A percentile compares a stretch with the other conserved stretches of the same genome.
Conservation (phyloP, 306 rosid species). For the Cicer yamashitae region DNA sequence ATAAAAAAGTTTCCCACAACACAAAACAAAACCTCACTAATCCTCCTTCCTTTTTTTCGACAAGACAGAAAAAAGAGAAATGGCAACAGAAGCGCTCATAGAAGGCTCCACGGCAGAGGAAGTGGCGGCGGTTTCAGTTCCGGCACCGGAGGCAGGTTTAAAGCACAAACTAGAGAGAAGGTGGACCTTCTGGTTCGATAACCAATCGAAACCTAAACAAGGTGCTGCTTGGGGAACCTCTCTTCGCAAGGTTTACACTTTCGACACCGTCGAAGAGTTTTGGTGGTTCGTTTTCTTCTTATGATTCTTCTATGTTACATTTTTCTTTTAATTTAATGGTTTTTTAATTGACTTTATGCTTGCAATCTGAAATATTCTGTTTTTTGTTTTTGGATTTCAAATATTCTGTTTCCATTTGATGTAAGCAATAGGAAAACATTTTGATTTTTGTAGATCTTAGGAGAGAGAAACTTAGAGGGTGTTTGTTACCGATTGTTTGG, state of each 20-base stretch:
- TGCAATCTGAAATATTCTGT: not conserved
- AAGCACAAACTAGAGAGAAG: constrained; percentile 76
- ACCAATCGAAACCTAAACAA: constrained; percentile 83
- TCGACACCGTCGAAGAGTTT: constrained; percentile 90
- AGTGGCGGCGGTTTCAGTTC: not conserved
- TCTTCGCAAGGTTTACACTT: constrained; percentile 76
- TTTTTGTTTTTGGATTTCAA: not conserved
- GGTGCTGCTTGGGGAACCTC: constrained; percentile 93
- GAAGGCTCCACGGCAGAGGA: constrained; percentile 42
- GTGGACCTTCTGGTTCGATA: constrained; percentile 97
- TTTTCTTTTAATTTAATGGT: not conserved
- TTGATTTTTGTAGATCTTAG: constrained; percentile 34
- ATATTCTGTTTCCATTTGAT: constrained; percentile 25
- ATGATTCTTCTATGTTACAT: not conserved
- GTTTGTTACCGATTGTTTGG: not conserved
- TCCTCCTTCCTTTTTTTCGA: not conserved
- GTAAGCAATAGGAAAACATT: not conserved
- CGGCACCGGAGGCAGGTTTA: constrained; percentile 24
- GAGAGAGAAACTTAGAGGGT: not conserved
- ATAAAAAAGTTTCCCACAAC: not conserved
- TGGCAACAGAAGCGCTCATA: constrained; percentile 70
- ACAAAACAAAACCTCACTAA: constrained; percentile 16
- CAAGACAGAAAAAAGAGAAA: constrained; percentile 3
- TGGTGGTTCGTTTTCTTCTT: constrained; percentile 64
- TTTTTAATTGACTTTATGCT: not conserved